Evolutionary conservation across 176 grass and related monocot genomes (phyloP), one percentile per base, ranked within the genome.

Genomic region (Olyra latifolia): DNA sequence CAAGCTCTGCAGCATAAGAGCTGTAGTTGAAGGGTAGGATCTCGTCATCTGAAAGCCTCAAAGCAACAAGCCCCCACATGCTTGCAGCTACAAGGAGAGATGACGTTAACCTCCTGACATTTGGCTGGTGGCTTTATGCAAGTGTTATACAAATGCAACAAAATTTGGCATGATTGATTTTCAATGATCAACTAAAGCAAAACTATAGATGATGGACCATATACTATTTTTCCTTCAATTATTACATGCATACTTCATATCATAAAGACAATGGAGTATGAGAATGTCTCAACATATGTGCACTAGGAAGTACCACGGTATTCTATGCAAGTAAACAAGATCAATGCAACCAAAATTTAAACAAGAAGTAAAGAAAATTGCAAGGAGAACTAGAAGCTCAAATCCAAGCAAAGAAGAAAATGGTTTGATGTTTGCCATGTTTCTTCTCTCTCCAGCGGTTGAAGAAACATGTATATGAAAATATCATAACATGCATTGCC

Each of bases 11-110:
- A 17, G 77, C 82, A 60, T 97, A 97, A 13, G 73, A 92, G 71
- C 81, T 74, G 66, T 97, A 97, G 69, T 97, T 86, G 76, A 97
- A 97, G 38, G 91, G 94, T 75, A 97, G 90, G 70, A 88, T 88
- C 91, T 92, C 94, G 23, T 94, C 94, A 62, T 97, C 91, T 53
- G 94, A 88, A 65, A 97, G 87, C 78, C 76, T 87, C 72, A 97
- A 78, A 79, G 91, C 91, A 80, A 94, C 62, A 64, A 97, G 83
- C 15, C 94, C 94, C 94, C 94, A 97, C 17, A 97, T 82, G 78
- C 91, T 97, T 66, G 94, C 89, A 67, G 28, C 94, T 97, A 46
- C 17, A 81, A 76, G 38, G 12, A 84, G 5, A 63, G 1, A 63
- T 42, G 14, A 45, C 24, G 53, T 88, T 66, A 79, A 60, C 61